Conservation (phyloP, 2,329 filamentous ascomycete genomes). For the Xylaria arbuscula region DNA sequence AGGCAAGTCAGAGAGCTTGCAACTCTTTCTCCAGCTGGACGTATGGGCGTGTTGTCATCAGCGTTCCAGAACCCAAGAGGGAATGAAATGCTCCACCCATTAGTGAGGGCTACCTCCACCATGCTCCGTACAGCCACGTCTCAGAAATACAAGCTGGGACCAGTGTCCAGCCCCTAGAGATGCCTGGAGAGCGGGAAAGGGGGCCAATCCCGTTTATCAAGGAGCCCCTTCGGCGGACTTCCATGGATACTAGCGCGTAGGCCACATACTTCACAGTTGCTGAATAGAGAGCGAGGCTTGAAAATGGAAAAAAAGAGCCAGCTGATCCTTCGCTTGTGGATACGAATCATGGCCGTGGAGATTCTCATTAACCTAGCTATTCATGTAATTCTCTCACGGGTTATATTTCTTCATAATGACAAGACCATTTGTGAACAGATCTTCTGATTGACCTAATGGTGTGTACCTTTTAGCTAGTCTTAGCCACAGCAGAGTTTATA, state of each 20-base stretch:
- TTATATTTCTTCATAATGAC: not conserved
- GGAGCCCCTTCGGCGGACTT: slow-evolving; percentile 12
- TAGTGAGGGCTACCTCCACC: not conserved
- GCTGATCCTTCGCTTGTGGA: not conserved
- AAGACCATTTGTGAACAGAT: not conserved
- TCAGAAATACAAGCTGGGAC: not conserved
- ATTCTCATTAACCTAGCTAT: not conserved
- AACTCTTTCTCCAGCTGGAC: slow-evolving; percentile 3
- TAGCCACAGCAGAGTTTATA: too few species aligned
- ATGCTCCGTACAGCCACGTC: not conserved
- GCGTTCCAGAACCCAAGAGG: not conserved
- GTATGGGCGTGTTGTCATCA: slow-evolving; percentile 10
- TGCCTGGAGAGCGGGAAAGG: not conserved
- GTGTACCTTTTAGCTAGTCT: not conserved
- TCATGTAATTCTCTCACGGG: not conserved
- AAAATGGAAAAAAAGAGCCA: not conserved
- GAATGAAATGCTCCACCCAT: slow-evolving; percentile 5
- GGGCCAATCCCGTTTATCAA: slow-evolving; percentile 5
- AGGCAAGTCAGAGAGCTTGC: slow-evolving; percentile 7
- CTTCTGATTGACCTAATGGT: not conserved
- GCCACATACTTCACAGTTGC: slow-evolving; percentile 1
- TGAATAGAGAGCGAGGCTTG: not conserved
- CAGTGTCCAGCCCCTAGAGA: not conserved
- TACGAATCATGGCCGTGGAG: not conserved
- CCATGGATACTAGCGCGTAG: slow-evolving; percentile 17